A percentile compares a stretch with the other conserved stretches of the same genome.
These are phyloP conservation scores for Bipolaris bicolor DNA, from an alignment of 2,329 filamentous ascomycete species.

Conservation along the genomic window DNA sequence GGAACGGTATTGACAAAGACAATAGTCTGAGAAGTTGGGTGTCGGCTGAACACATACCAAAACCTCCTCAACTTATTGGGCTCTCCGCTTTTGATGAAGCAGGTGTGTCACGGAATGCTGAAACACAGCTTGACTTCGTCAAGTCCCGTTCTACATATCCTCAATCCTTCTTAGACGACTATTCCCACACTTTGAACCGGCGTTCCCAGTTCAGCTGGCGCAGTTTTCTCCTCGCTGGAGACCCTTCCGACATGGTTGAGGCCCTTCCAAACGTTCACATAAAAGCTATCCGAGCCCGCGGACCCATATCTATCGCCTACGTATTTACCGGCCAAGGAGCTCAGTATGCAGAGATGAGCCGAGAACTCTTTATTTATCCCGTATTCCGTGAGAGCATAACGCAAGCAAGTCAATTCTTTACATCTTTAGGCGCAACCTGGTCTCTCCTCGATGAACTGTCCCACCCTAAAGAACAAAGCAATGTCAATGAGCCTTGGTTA, in stretches of 20 bases:
- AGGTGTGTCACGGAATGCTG: neutral
- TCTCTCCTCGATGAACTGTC: constrained; percentile 21
- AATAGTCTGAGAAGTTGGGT: neutral
- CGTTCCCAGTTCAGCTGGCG: neutral
- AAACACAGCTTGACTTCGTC: neutral
- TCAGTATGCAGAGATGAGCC: constrained; percentile 28
- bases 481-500: constrained; percentile 25
- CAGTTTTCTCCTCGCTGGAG: neutral
- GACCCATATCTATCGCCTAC: neutral
- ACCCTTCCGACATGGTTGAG: neutral
- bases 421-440: constrained; percentile 13
- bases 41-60: neutral
- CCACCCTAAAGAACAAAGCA: neutral
- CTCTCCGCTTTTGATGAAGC: neutral
- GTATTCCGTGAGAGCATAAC: neutral
- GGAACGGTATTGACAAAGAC: neutral
- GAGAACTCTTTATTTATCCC: constrained; percentile 8
- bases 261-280: neutral
- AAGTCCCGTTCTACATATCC: neutral
- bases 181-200: neutral
- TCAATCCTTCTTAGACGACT: neutral
- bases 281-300: neutral
- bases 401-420: neutral
- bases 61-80: neutral
- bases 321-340: constrained; percentile 26